Evolutionary conservation across 2,329 filamentous ascomycete genomes (phyloP), one percentile per base, ranked within the genome.

Genomic region (Trichoderma aggressivum): DNA sequence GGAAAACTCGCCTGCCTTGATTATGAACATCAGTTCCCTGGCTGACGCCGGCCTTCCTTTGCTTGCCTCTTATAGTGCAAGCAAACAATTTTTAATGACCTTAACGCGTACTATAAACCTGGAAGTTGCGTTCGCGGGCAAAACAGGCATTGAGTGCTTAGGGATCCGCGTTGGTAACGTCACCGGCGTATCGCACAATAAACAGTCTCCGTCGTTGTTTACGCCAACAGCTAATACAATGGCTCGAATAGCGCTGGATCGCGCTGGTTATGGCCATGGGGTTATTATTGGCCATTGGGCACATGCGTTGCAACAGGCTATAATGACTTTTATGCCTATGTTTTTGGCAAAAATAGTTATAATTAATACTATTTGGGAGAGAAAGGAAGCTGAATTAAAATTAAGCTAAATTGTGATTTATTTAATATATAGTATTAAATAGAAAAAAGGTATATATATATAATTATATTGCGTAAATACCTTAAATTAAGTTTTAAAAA

Each of bases 11-110:
- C 85, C 86, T 0, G 78, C 81, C 2, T 77, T 89, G 7, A 78
- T 89, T 65, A 67, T 89, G 73, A 88, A 86, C 74, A 79, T 88
- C 39, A 84, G 85, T 7, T 86, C 84, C 5, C 73, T 84, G 5
- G 79, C 84, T 3, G 81, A 84, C 60, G 75, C 80, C 16, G 84
- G 84, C 1, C 71, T 86, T 14, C 87, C 87, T 0, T 84, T 84
- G 72, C 72, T 87, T 2, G 76, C 77, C 11, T 74, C 82, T 3
- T 88, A 88, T 76, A 78, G 80, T 11, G 80, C 79, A 0, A 78
- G 81, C 28, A 88, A 88, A 77, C 81, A 79, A 3, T 87, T 83
- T 74, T 79, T 83, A 53, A 79, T 80, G 60, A 76, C 79, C 0
- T 82, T 84, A 71, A 82, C 82, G 1, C 74, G 75, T 10, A 76